Percentiles rank a stretch among this genome's conserved stretches.
Conservation (phyloP, 495 filamentous ascomycete genomes). For the Penicillium simplicissimum region DNA sequence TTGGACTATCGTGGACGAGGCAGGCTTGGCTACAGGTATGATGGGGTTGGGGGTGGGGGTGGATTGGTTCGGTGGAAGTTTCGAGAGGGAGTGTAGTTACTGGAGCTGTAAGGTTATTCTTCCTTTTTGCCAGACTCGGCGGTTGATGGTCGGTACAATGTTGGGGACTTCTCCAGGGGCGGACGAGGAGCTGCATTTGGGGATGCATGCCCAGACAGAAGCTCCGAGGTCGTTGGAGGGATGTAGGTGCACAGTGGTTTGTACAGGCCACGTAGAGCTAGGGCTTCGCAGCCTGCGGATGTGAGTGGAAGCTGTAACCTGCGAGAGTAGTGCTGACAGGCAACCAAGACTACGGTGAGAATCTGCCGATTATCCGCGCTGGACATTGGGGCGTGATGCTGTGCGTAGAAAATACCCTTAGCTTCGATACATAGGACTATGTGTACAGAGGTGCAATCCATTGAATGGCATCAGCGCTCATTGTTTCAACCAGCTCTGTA, state of each 20-base stretch:
- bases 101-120: neutral
- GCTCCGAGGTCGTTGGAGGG: neutral
- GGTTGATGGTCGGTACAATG: neutral
- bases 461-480: neutral
- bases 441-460: neutral
- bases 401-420: too few relatives aligned
- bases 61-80: neutral
- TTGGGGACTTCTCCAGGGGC: neutral
- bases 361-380: neutral
- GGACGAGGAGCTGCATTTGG: neutral
- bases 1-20: neutral
- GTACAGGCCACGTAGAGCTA: neutral
- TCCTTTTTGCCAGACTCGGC: neutral
- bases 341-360: neutral
- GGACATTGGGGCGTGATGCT: neutral
- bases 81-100: neutral
- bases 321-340: neutral
- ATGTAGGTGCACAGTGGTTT: neutral
- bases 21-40: neutral
- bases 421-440: neutral
- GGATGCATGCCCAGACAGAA: neutral
- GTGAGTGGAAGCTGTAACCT: neutral
- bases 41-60: slow-evolving; percentile 5
- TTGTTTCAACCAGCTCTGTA: neutral
- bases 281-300: neutral